Percentiles rank a stretch among this genome's conserved stretches.
phyloP scores from a whole-genome alignment of 306 rosid genomes.

The Adenanthera pavonina region DNA sequence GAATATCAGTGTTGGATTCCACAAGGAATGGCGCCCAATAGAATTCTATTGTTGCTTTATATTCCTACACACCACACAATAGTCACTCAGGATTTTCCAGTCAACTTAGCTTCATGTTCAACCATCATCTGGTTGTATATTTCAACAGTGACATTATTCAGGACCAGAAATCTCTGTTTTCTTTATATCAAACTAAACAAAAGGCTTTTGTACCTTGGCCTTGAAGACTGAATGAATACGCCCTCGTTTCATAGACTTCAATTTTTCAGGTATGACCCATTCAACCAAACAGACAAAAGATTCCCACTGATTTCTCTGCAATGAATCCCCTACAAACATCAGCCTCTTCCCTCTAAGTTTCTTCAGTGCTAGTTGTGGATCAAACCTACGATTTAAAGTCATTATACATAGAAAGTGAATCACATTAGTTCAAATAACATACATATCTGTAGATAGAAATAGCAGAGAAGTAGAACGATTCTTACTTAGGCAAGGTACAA shows the following conservation, averaged over 20 bases:
- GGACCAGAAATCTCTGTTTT: not conserved
- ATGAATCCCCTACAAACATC: constrained; percentile 90
- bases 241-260: constrained; percentile 64
- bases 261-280: constrained; percentile 70
- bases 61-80: constrained; percentile 53
- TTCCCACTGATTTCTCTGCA: constrained; percentile 96
- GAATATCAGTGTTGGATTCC: constrained; percentile 83
- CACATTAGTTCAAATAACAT: constrained; percentile 9
- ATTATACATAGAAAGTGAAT: not conserved
- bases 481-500: constrained; percentile 80
- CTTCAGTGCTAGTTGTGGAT: constrained; percentile 73
- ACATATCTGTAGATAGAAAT: not conserved
- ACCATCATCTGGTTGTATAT: not conserved
- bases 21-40: constrained; percentile 97
- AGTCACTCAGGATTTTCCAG: constrained; percentile 12
- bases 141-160: not conserved
- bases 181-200: not conserved
- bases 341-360: constrained; percentile 81
- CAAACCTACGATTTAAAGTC: constrained; percentile 51
- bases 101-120: not conserved
- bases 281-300: constrained; percentile 90
- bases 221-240: constrained; percentile 71
- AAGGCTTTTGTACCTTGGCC: constrained; percentile 61
- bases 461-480: not conserved
- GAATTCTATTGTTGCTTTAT: constrained; percentile 82